Base-by-base conservation (phyloP, 1,284 basidiomycete genomes). In the Microbotryum silenes-acaulis region DNA sequence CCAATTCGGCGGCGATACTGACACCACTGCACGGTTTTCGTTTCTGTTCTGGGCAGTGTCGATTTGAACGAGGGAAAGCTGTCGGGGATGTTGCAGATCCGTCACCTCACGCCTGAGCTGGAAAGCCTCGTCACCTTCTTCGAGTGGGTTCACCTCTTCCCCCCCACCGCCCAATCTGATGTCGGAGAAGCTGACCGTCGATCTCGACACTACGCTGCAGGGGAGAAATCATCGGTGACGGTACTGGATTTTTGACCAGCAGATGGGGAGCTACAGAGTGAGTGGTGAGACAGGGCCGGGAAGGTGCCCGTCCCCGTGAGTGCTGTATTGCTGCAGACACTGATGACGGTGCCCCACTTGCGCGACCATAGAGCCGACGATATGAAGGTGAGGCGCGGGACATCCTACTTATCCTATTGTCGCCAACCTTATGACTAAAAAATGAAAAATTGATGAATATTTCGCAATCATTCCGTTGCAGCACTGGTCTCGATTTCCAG, bases 101-200 rank as follows among this genome's bases (percentile, higher is more conserved):
- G 86, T 14, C 87, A 89, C 45, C 78, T 94, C 55, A 94, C 91
- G 52, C 85, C 93, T 66, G 86, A 92, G 69, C 91, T 90, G 80
- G 89, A 88, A 18, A 87, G 90, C 73, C 81, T 93, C 59, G 91
- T 89, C 6, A 93, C 91, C 3, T 94, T 91, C 73, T 94, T 94
- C 59, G 67, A 69, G 61, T 64, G 49, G 27, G 54, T 23, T 46
- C 16, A 3, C 33, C 14, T 18, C 8, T 18, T 23, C 1, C 9
- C 23, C 9, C 23, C 6, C 23, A 7, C 49, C 7, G 23, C 42
- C 25, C 31, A 27, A 27, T 45, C 47, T 37, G 47, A 29, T 48
- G 29, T 6, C 25, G 29, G 31, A 31, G 37, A 42, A 42, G 37
- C 37, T 42, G 37, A 42, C 16, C 37, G 37, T 42, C 37, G 37